Evolutionary conservation across 768 basidiomycete species (phyloP), one percentile per base, ranked within the genome.

Genomic region (Pleurotus tuber-regium): DNA sequence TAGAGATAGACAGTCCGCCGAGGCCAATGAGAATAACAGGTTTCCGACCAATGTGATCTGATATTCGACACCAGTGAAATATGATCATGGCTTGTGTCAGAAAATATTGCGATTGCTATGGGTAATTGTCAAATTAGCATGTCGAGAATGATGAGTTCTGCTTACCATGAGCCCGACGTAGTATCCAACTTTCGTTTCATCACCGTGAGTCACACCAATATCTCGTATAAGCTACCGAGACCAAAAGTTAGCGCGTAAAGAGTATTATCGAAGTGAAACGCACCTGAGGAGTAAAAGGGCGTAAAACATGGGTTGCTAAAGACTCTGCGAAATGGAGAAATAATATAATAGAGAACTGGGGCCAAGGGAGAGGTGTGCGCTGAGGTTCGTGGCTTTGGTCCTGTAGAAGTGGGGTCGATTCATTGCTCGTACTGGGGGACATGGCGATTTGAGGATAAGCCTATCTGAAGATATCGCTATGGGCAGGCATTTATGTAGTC

Each of bases 301-400:
- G 79, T 54, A 90, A 88, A 51, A 90, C 83, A 53, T 87, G 78
- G 4, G 78, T 79, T 1, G 87, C 87, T 57, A 91, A 69, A 1
- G 89, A 87, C 62, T 91, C 89, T 36, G 86, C 74, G 30, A 89
- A 78, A 63, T 89, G 87, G n/a, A 90, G 73, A 57, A 88, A 74
- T 43, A 91, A 62, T 3, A 90, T 72, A 53, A 91, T 80, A 38
- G 73, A 72, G 54, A 89, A 75, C 70, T 90, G 88, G 54, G 74
- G 74, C 79, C 75, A 80, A 11, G 88, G 88, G 16, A 90, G 61
- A 21, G 84, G 84, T 4, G 84, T 80, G 31, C 70, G 53, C 52
- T 61, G 46, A 26, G 46, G 8, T 14, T 14, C 19, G 9, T n/a
- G n/a, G n/a, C n/a, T n/a, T n/a, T n/a, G n/a, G n/a, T n/a, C n/a